phyloP scores from a whole-genome alignment of 208 protist species.

The Trypanosoma cruzi region DNA sequence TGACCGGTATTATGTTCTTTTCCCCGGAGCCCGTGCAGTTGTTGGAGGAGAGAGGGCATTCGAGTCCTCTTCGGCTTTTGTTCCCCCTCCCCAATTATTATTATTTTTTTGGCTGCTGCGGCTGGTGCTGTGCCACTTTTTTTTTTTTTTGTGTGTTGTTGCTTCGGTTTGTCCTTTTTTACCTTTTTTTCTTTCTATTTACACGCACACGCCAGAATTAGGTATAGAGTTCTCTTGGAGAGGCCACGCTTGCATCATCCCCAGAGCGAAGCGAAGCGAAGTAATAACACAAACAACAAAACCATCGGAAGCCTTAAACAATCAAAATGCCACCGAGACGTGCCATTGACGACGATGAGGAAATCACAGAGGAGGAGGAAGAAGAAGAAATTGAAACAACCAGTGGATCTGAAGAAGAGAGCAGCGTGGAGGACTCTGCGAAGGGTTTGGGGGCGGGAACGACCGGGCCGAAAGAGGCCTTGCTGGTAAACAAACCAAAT shows the following conservation, averaged over 20 bases:
- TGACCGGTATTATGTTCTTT: not conserved
- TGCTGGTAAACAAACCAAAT: conserved; percentile 54
- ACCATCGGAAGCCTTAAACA: conserved; percentile 4
- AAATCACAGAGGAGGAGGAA: conserved; percentile 21
- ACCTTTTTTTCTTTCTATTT: not conserved
- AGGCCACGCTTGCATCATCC: too few relatives aligned
- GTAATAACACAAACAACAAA: not conserved
- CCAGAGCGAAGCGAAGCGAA: not conserved
- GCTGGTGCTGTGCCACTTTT: not conserved
- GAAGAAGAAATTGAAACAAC: conserved; percentile 29
- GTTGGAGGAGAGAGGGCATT: too few relatives aligned
- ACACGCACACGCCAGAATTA: conserved; percentile 2
- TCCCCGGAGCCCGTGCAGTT: too few relatives aligned
- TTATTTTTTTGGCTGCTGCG: not conserved
- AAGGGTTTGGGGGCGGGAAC: not conserved
- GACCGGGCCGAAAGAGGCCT: not conserved
- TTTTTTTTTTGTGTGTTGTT: not conserved
- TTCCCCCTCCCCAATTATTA: not conserved
- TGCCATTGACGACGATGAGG: conserved; percentile 19
- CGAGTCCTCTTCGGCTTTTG: too few relatives aligned
- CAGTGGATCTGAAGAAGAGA: conserved; percentile 15
- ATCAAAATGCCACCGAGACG: conserved; percentile 29
- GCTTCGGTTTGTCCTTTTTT: not conserved
- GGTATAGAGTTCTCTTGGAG: not conserved
- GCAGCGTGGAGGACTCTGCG: conserved; percentile 3